Base-by-base conservation (phyloP, 208 protist genomes). In the Herpetomonas tarakana region DNA sequence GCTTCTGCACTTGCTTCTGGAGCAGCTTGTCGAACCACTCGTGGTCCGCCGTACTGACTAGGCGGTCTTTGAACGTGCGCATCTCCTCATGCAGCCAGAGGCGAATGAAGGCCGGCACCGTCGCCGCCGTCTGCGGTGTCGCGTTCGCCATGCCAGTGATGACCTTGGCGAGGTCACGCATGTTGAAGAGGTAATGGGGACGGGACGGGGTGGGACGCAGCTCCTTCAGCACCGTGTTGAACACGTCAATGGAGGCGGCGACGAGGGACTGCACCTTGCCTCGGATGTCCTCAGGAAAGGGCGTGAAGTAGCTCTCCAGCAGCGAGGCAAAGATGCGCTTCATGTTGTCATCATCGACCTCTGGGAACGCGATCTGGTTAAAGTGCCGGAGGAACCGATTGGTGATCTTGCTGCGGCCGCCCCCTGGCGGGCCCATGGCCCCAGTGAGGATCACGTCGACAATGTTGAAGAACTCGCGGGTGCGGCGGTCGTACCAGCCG, bases 131-230 rank as follows among this genome's bases (percentile, higher is more conserved):
- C 41, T 85, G 81, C 9, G 85, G 58, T 0, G 84, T 86, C 7
- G 91, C 90, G 66, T 87, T 94, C 25, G 97, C 65, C 7, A 99
- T 44, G n/a, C 98, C 98, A 52, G 97, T 94, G 57, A 99, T 91
- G 52, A 99, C 96, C 62, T 98, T 98, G 21, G 93, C 78, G 22
- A 99, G 58, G 74, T 99, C 98, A 56, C 98, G 89, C 47, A 99
- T 64, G 74, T 99, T 99, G 86, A 99, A 99, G 16, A 98, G 97
- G 78, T 99, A 99, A 78, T 99, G 98, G n/a, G 96, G 92, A 31
- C 97, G 97, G 3, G 92, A 57, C 2, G 98, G 98, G 0, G 97
- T 99, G 28, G 98, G 98, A 22, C 98, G 90, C 22, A 99, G 83
- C 65, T 98, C 95, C 30, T 76, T 74, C 49, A 74, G 74, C 31